Evolutionary conservation across 768 basidiomycete genomes (phyloP), one percentile per base, ranked within the genome.

Genomic region (Boletus sp.): DNA sequence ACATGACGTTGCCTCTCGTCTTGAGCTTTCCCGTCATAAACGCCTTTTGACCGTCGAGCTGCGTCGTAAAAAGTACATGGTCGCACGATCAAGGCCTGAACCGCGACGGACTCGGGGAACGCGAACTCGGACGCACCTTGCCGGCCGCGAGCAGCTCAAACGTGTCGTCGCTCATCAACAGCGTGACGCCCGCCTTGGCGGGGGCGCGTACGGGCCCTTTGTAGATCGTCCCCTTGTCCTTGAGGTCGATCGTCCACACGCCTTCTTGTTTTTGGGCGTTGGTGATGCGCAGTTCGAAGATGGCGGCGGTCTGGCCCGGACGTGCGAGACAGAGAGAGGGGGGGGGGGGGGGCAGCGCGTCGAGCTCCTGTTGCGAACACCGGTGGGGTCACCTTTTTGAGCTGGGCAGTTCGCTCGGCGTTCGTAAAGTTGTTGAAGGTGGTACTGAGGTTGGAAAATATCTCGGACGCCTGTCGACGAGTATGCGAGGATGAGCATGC

Each of bases 11-110:
- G 54, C 92, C 93, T 71, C 83, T 89, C 15, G 90, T 89, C 83
- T 95, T 96, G 49, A 97, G 83, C 68, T 91, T 90, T 30, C 94
- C 94, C 7, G 90, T 91, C 90, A 98, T 92, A 78, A 94, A 97
- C 20, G 94, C 94, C 70, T 94, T 94, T 75, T 97, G 94, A 18
- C 92, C 94, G 64, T 90, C 92, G 45, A 89, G 77, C 88, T 92
- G 59, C 35, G 30, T 24, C 24, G 8, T 30, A 48, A 46, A 17
- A 39, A 3, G 7, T 9, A 18, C 11, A 4, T 9, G 44, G 24
- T 24, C 3, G 24, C 24, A 24, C 24, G 24, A 24, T 24, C 24
- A 24, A 24, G 24, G 24, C 24, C 24, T 3, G 24, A 24, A 24
- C 1, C 24, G 24, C 24, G 24, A 24, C 24, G 24, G 3, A 24